Base-by-base conservation (phyloP, 129 eudicot genomes). In the Rutidosis leptorrhynchoides region DNA sequence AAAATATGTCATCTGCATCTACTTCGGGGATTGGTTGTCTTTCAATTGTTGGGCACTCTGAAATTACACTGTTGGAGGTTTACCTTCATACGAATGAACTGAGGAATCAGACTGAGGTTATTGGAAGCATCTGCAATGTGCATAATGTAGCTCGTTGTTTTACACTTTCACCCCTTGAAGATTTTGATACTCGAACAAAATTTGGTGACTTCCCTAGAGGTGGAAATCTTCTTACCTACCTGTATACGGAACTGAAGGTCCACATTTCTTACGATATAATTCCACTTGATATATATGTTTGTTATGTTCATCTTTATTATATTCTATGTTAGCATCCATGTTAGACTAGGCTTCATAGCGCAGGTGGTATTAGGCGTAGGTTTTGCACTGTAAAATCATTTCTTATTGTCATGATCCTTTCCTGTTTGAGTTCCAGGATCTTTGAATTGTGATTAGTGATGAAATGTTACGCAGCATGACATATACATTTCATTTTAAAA, bases 211-310 rank as follows among this genome's bases (percentile, higher is more conserved):
- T 86, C 79, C 95, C 92, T 62, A 84, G 90, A 68, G 88, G 99
- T 70, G 99, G 95, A 54, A 51, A 82, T 81, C 80, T 93, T 71
- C 95, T 93, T 65, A 88, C 96, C 20, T 86, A 80, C 80, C 69
- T 93, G 74, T 93, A 93, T 72, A 74, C 24, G 55, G 87, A 92
- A 68, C 83, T 92, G 60, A 83, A 88, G 98, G 97, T 90, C 42
- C 78, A 86, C 22, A 62, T 53, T 22, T 45, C 46, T 40, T 20
- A 15, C 43, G 23, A 10, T 37, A 37, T 37, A 37, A 37, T 9
- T 37, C 45, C 16, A 37, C 45, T 11, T 11, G 45, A 37, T 37
- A 37, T 11, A 1, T 37, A 37, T 37, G 16, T 37, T 37, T 11
- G 45, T 37, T 16, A 37, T 37, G 45, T 2, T 37, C 45, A 37